Evolutionary conservation across 2,329 filamentous ascomycete species (phyloP), one percentile per base, ranked within the genome.

Genomic region (Aspergillus glaucus): DNA sequence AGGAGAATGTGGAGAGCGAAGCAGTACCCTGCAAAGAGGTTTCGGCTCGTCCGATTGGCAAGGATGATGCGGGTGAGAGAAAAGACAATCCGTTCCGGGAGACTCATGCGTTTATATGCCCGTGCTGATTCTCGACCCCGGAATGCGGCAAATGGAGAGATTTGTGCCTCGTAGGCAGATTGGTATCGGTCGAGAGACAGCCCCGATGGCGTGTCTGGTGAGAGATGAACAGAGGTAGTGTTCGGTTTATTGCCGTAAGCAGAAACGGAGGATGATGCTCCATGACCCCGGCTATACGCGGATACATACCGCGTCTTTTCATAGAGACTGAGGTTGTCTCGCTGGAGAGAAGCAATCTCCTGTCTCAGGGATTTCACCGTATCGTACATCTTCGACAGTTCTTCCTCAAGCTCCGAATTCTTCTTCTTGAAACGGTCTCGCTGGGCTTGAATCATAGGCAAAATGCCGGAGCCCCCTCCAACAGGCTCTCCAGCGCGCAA

Each of bases 391-490:
- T 94, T 90, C 5, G 90, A 89, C 8, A 97, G 76, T 63, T 97
- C 92, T 51, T 87, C 82, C 71, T 97, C 93, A 19, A 98, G 81
- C 66, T 98, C 87, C 0, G 83, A 75, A 56, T 95, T 97, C 63
- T 91, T 88, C 75, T 95, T 89, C 77, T 96, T 97, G 80, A 97
- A 98, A 45, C 93, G 88, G 71, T 98, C 93, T 53, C 93, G 86
- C 71, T 98, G 94, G 1, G 94, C 93, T 30, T 93, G 95, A 46
- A 98, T 87, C 94, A 98, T 98, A 30, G 93, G 94, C 21, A 98
- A 75, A 55, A 98, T 96, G 10, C 91, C 89, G 0, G 88, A 88
- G 2, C 88, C 88, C 47, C 87, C 80, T 28, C 86, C 87, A 48
- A 85, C 78, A 7, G 84, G 76, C 53, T 84, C 80, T 43, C 89